Evolutionary conservation across 2,329 filamentous ascomycete species (phyloP), one percentile per base, ranked within the genome.

Genomic region (Coccinonectria pachysandricola): DNA sequence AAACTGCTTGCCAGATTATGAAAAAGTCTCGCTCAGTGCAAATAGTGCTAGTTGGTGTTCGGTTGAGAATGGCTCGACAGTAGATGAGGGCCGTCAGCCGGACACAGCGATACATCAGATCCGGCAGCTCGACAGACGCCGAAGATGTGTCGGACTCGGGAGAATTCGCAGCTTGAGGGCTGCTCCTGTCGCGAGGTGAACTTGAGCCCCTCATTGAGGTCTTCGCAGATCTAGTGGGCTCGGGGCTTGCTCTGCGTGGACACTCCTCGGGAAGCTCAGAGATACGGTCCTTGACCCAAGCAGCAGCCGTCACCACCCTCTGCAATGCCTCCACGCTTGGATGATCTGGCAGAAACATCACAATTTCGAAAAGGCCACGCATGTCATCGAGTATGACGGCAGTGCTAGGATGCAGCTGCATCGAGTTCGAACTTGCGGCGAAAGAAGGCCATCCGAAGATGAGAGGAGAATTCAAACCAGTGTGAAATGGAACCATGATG

Each of bases 301-400:
- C 35, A 1, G 62, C 57, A 1, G 55, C 56, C 1, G 48, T 47
- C 14, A 48, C 42, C 2, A 69, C 46, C 23, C 56, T 56, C 9
- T 56, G 43, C 3, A 60, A 39, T 15, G 63, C 52, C 13, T 55
- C 53, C 0, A 36, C 16, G 0, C 53, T 49, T 3, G 60, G 41
- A 1, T 46, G 23, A 2, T 40, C 31, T 0, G 62, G 54, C n/a
- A 66, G 44, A 1, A 51, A 43, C 5, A 65, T 35, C 0, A 68
- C 56, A 3, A 56, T 44, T 7, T 52, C 43, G n/a, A 68, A 50
- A 2, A 71, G 47, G 12, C 59, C 58, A 4, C 65, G 57, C 46
- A 68, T 59, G 24, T 66, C 59, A 28, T 71, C 67, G 3, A 71
- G 56, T 26, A 71, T 63, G 9, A 57, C 52, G 4, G 65, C 63